phyloP scores from a whole-genome alignment of 2,329 filamentous ascomycete genomes.

The Fusarium staphyleae region DNA sequence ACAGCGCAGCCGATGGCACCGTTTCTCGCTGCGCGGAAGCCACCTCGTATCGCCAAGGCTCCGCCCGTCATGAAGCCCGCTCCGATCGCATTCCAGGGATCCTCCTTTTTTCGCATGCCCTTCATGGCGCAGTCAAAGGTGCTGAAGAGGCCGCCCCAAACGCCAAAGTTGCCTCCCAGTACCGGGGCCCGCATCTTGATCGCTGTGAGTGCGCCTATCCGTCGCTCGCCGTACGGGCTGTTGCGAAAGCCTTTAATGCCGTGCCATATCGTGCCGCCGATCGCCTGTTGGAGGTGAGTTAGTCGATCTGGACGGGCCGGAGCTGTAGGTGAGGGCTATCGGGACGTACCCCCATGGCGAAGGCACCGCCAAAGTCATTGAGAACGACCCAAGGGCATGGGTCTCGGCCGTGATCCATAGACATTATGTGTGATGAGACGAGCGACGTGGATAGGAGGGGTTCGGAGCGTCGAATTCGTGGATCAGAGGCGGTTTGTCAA shows the following conservation, averaged over 20 bases:
- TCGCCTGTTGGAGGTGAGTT: conserved; percentile 58
- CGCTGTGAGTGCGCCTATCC: conserved; percentile 94
- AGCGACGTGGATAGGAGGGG: too few relatives aligned
- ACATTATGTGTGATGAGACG: too few relatives aligned
- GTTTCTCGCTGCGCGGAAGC: conserved; percentile 90
- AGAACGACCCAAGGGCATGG: conserved; percentile 97
- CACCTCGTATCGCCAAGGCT: conserved; percentile 88
- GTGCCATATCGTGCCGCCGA: conserved; percentile 90
- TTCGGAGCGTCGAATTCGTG: too few relatives aligned
- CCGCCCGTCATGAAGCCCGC: conserved; percentile 97
- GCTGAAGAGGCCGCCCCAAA: conserved; percentile 95
- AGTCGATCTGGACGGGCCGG: conserved; percentile 5
- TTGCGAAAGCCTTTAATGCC: conserved; percentile 94
- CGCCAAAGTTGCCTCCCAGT: conserved; percentile 95
- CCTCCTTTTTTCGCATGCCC: conserved; percentile 93
- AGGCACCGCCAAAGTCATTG: conserved; percentile 97
- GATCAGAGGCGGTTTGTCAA: too few relatives aligned
- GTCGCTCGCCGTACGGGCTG: conserved; percentile 88
- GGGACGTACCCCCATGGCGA: conserved; percentile 86
- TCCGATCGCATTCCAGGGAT: conserved; percentile 97
- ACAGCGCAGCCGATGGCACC: conserved; percentile 96
- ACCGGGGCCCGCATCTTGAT: conserved; percentile 98
- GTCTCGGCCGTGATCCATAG: conserved; percentile 94
- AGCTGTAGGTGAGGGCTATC: background rate
- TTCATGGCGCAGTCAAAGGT: conserved; percentile 98